A percentile compares a stretch with the other conserved stretches of the same genome.
Evolutionary conservation across 1,284 basidiomycete species (phyloP).

Genomic region (Rhizoctonia solani): DNA sequence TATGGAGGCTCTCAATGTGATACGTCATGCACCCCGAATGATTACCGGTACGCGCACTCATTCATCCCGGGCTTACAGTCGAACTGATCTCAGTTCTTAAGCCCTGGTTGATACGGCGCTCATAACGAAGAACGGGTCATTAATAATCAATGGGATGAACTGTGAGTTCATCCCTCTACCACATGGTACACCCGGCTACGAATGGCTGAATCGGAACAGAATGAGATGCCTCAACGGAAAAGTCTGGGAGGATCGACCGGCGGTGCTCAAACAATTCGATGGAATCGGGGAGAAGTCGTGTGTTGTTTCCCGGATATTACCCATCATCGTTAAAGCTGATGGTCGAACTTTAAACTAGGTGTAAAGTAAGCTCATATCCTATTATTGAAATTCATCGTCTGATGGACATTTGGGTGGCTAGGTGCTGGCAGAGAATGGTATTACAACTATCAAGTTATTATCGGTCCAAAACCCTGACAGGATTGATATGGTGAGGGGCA

Average conservation of each 20-base stretch:
- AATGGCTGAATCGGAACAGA: conserved; percentile 48
- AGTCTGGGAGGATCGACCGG: conserved; percentile 82
- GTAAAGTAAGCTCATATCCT: conserved; percentile 54
- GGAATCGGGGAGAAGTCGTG: conserved; percentile 86
- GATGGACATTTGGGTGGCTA: conserved; percentile 42
- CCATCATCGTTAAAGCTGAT: neutral
- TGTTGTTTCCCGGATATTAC: conserved; percentile 42
- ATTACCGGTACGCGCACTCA: conserved; percentile 56
- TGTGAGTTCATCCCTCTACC: conserved; percentile 53
- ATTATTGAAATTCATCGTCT: neutral
- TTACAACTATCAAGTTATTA: conserved; percentile 63
- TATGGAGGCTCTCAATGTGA: conserved; percentile 65
- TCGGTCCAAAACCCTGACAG: conserved; percentile 58
- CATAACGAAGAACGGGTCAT: conserved; percentile 60
- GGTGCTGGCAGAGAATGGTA: conserved; percentile 73
- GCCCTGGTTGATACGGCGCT: conserved; percentile 74
- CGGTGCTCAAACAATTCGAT: conserved; percentile 77
- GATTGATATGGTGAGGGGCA: conserved; percentile 61
- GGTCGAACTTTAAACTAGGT: conserved; percentile 46
- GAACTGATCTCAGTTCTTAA: conserved; percentile 42
- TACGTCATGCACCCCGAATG: conserved; percentile 70
- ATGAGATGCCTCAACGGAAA: conserved; percentile 73
- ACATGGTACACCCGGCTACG: neutral
- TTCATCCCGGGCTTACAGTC: conserved; percentile 7
- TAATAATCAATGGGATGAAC: conserved; percentile 71